Conservation (phyloP, 2,329 filamentous ascomycete species). For the Tolypocladium tropicale region DNA sequence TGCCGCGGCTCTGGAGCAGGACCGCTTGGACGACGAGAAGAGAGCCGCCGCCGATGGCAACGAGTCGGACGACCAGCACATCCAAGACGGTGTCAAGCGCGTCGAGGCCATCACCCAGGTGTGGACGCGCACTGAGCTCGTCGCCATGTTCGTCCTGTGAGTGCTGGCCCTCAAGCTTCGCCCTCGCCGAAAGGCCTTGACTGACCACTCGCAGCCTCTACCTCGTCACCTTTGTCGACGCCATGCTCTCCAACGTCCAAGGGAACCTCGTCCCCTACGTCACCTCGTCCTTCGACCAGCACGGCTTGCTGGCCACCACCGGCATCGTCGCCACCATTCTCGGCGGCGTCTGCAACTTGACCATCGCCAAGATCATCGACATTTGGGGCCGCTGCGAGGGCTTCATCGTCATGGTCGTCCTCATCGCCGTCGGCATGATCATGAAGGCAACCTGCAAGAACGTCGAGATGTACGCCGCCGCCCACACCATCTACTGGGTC, state of each 20-base stretch:
- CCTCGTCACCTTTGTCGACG: slow-evolving; percentile 27
- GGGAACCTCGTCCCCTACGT: slow-evolving; percentile 51
- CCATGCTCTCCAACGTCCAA: slow-evolving; percentile 24
- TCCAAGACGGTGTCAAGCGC: slow-evolving; percentile 25
- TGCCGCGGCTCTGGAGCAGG: neutral
- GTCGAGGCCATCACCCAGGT: slow-evolving; percentile 28
- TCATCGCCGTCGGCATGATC: slow-evolving; percentile 43
- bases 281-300: slow-evolving; percentile 53
- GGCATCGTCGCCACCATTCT: slow-evolving; percentile 45
- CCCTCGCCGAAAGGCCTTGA: neutral
- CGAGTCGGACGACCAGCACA: slow-evolving; percentile 10
- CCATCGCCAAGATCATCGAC: slow-evolving; percentile 38
- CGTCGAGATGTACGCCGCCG: slow-evolving; percentile 48
- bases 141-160: slow-evolving; percentile 26
- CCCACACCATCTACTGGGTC: slow-evolving; percentile 54
- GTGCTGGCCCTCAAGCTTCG: slow-evolving; percentile 6
- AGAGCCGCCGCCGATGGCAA: neutral
- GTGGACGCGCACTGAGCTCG: slow-evolving; percentile 24
- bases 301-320: slow-evolving; percentile 57
- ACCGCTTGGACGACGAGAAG: neutral
- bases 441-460: slow-evolving; percentile 52
- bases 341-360: slow-evolving; percentile 25
- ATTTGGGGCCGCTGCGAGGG: slow-evolving; percentile 38
- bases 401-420: slow-evolving; percentile 29
- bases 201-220: slow-evolving; percentile 20